These are phyloP conservation scores for Colletotrichum tofieldiae DNA, from an alignment of 2,329 filamentous ascomycete genomes.

Conservation along the genomic window DNA sequence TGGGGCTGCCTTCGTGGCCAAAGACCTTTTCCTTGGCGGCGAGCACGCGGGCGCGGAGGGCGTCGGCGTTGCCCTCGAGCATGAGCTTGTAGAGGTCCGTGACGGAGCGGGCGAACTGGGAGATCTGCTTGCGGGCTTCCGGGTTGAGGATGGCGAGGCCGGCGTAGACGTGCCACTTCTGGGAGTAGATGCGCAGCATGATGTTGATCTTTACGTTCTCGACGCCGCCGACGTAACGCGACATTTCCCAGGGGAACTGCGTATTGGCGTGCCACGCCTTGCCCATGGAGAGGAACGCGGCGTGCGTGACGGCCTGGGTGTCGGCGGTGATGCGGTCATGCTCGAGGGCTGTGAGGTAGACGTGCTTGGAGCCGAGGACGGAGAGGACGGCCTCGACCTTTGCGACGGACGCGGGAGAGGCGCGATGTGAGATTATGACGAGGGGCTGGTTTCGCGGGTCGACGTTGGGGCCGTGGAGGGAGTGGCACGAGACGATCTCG, in stretches of 20 bases:
- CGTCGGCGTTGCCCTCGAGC: constrained; percentile 85
- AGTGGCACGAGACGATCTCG: constrained; percentile 96
- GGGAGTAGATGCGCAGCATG: constrained; percentile 95
- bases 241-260: constrained; percentile 97
- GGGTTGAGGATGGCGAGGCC: constrained; percentile 97
- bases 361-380: constrained; percentile 88
- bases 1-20: constrained; percentile 70
- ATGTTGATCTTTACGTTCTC: constrained; percentile 99
- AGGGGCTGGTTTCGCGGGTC: constrained; percentile 91
- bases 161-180: constrained; percentile 99
- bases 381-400: constrained; percentile 87
- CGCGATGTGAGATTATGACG: constrained; percentile 94
- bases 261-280: constrained; percentile 96
- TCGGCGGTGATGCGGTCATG: constrained; percentile 99
- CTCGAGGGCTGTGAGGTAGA: constrained; percentile 87
- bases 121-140: constrained; percentile 90
- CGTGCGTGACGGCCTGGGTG: constrained; percentile 97
- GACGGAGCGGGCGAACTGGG: constrained; percentile 92
- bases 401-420: constrained; percentile 80
- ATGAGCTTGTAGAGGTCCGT: constrained; percentile 98
- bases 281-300: constrained; percentile 97
- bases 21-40: constrained; percentile 79
- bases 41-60: constrained; percentile 81
- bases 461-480: constrained; percentile 92
- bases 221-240: constrained; percentile 96